Evolutionary conservation across 768 basidiomycete genomes (phyloP).

Genomic region (Pilatotrama ljubarskyi): DNA sequence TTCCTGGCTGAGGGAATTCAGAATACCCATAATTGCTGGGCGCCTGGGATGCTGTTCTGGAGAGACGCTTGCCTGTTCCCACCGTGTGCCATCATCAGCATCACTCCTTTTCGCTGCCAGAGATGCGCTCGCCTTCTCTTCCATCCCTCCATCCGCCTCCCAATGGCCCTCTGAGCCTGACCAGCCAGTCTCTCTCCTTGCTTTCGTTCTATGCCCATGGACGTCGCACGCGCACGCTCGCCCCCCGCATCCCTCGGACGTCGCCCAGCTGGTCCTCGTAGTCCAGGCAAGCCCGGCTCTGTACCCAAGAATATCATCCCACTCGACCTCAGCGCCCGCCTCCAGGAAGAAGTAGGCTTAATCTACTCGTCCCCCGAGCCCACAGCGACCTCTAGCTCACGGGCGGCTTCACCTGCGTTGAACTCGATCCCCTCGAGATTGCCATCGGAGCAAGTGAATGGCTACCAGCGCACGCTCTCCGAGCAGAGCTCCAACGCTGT

Average conservation of each 20-base stretch:
- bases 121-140: background rate
- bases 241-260: constrained; percentile 18
- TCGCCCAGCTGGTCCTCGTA: constrained; percentile 24
- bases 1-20: constrained; percentile 1
- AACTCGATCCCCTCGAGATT: background rate
- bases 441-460: background rate
- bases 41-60: background rate
- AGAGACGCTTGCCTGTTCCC: constrained; percentile 15
- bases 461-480: background rate
- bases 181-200: background rate
- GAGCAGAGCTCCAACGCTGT: background rate
- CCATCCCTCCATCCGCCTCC: constrained; percentile 7
- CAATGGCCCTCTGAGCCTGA: constrained; percentile 2
- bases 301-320: constrained; percentile 20
- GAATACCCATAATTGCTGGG: constrained; percentile 4
- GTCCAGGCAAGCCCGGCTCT: constrained; percentile 17
- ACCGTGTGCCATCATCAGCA: constrained; percentile 5
- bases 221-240: constrained; percentile 20
- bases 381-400: constrained; percentile 8
- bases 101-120: constrained; percentile 10
- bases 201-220: constrained; percentile 11
- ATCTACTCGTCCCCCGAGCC: constrained; percentile 9
- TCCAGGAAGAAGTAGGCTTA: constrained; percentile 15
- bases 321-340: constrained; percentile 21
- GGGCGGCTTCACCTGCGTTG: constrained; percentile 6